Evolutionary conservation across 2,329 filamentous ascomycete species (phyloP), one percentile per base, ranked within the genome.

Genomic region (Botryotinia convoluta): DNA sequence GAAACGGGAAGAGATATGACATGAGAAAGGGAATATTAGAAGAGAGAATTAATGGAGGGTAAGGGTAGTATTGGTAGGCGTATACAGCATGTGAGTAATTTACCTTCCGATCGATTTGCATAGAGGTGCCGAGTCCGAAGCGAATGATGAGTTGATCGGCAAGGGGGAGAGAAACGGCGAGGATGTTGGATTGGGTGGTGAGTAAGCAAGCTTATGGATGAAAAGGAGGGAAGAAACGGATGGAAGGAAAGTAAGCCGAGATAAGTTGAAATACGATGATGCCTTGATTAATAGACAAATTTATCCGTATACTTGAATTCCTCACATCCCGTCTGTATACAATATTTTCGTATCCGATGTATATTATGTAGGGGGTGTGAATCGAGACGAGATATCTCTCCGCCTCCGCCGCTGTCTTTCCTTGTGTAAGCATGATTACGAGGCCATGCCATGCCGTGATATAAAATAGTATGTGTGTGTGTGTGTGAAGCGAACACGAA

Each of bases 21-120:
- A 37, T 18, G 45, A 35, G 35, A 20, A 5, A 10, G 26, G 26
- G 3, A 32, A 64, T 54, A 10, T 10, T 39, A 37, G 16, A 10
- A 2, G 4, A 64, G 16, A 48, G 37, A 12, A 12, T 35, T 20
- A 39, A 29, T 12, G 26, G 29, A 16, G 35, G 45, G 45, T 57
- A 22, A 9, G 44, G 37, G 48, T 69, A 9, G 65, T 44, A 69
- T 69, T 57, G 65, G 22, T 29, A 42, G 65, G 48, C 35, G 37
- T 26, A 10, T 42, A 69, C 26, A 69, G 48, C 37, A 57, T 57
- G 48, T 69, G 65, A 69, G 65, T 57, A 44, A 69, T 57, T 57
- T 32, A 69, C 54, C 18, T 69, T 57, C 48, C 48, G 48, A 57
- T 42, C 48, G 65, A 37, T 69, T 42, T 57, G 16, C 37, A 29